Evolutionary conservation across 2,329 filamentous ascomycete genomes (phyloP), one percentile per base, ranked within the genome.

Genomic region (Colletotrichum somersetense): DNA sequence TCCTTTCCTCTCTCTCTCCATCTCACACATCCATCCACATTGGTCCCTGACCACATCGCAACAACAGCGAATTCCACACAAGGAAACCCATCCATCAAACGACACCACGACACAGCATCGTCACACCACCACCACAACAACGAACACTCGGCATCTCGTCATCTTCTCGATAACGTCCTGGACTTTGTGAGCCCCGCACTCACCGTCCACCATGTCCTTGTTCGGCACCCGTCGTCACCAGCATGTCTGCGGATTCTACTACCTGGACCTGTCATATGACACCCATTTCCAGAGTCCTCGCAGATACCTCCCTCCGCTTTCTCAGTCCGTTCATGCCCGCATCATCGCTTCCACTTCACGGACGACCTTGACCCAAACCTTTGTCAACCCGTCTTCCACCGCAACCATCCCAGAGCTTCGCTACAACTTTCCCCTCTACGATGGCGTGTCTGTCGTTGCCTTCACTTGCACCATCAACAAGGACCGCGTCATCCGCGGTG

Each of bases 371-470:
- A 85, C 80, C 0, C 85, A 93, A 78, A 90, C 83, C 0, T 94
- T 92, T 75, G 79, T 84, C 75, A 93, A 93, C 74, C 85, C 89
- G 0, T 84, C 84, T 2, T 59, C 72, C 20, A 53, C 73, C 0
- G 42, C 56, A 0, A 6, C 73, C 1, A 74, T 81, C 18, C 74
- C 80, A 12, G 80, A 93, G 77, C 85, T 90, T 20, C 83, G 84
- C 18, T 95, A 95, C 78, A 86, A 86, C 0, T 94, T 95, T 73
- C 92, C 92, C 0, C 84, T 95, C 0, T 93, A 91, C 74, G 91
- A 93, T 77, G 92, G 92, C 12, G 90, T 93, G 20, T 91, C 89
- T 8, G 89, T 95, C 0, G 90, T 91, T 10, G 86, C 83, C 4
- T 95, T 94, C 74, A 87, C 84, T 5, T 94, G 91, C 80, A 87